These are phyloP conservation scores for Exophiala mesophila DNA, from an alignment of 2,329 filamentous ascomycete genomes.

Conservation along the genomic window DNA sequence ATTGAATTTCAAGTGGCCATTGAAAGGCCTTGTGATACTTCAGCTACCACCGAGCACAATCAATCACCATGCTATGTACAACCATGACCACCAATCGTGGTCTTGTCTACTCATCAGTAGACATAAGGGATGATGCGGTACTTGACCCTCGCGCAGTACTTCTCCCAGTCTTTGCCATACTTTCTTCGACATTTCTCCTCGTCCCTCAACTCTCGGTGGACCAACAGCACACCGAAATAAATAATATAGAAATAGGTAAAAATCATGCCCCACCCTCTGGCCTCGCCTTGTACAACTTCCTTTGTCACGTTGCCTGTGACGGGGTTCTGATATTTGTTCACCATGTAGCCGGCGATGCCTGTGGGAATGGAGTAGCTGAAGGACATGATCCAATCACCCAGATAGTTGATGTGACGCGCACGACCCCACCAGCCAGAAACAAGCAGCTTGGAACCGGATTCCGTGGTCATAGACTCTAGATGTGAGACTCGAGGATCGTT, in stretches of 20 bases:
- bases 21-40: no score
- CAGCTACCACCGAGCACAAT: no score
- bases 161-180: slow-evolving; percentile 88
- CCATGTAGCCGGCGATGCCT: slow-evolving; percentile 73
- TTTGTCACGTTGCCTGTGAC: slow-evolving; percentile 55
- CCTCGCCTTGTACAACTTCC: slow-evolving; percentile 65
- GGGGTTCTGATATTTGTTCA: slow-evolving; percentile 49
- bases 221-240: slow-evolving; percentile 80
- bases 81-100: no score
- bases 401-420: slow-evolving; percentile 90
- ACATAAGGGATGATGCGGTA: slow-evolving; percentile 80
- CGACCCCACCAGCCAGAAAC: slow-evolving; percentile 90
- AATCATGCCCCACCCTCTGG: slow-evolving; percentile 76
- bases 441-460: slow-evolving; percentile 72
- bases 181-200: slow-evolving; percentile 88
- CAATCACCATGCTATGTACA: no score
- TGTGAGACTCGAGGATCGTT: slow-evolving; percentile 72
- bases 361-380: slow-evolving; percentile 90
- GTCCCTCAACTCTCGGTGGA: slow-evolving; percentile 81
- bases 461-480: slow-evolving; percentile 80
- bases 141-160: slow-evolving; percentile 76
- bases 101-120: slow-evolving; percentile 66
- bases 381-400: slow-evolving; percentile 90
- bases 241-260: slow-evolving; percentile 93
- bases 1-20: no score